These are phyloP conservation scores for Penicillium desertorum DNA, from an alignment of 495 filamentous ascomycete genomes.

Conservation along the genomic window DNA sequence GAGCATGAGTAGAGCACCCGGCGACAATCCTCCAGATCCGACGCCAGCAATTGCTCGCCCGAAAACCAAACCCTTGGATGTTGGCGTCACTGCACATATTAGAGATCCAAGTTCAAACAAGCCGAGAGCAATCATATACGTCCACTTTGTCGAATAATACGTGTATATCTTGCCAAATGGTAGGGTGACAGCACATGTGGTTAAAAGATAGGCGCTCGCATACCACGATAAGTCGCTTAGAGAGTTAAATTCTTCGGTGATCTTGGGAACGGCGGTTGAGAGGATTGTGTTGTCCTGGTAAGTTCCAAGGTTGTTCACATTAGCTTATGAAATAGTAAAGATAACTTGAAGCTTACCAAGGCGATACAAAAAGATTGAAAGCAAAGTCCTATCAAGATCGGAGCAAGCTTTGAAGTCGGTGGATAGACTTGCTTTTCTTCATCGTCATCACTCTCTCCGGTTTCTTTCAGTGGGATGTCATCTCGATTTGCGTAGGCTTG, in stretches of 20 bases:
- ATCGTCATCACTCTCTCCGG: conserved; percentile 22
- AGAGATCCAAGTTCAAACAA: conserved; percentile 83
- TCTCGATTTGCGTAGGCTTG: conserved; percentile 17
- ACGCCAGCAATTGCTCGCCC: conserved; percentile 83
- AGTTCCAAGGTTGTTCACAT: background rate
- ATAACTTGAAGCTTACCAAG: conserved; percentile 42
- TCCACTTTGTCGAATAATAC: conserved; percentile 73
- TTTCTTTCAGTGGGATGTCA: conserved; percentile 27
- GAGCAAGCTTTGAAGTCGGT: conserved; percentile 45
- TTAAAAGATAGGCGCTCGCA: conserved; percentile 67
- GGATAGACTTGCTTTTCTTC: conserved; percentile 53
- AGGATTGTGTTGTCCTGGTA: conserved; percentile 74
- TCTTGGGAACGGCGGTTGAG: conserved; percentile 80
- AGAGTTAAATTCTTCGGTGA: conserved; percentile 76
- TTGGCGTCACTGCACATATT: conserved; percentile 76
- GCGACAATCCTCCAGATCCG: conserved; percentile 78
- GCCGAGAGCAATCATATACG: conserved; percentile 67
- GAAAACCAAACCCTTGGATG: conserved; percentile 71
- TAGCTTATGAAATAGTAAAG: background rate
- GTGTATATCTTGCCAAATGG: conserved; percentile 78
- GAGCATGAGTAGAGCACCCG: conserved; percentile 77
- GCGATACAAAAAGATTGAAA: conserved; percentile 66
- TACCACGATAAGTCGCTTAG: conserved; percentile 81
- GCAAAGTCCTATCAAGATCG: conserved; percentile 60
- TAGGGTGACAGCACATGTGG: conserved; percentile 68